Conservation (phyloP, 106 monocot species). For the Dendrobium nobile region DNA sequence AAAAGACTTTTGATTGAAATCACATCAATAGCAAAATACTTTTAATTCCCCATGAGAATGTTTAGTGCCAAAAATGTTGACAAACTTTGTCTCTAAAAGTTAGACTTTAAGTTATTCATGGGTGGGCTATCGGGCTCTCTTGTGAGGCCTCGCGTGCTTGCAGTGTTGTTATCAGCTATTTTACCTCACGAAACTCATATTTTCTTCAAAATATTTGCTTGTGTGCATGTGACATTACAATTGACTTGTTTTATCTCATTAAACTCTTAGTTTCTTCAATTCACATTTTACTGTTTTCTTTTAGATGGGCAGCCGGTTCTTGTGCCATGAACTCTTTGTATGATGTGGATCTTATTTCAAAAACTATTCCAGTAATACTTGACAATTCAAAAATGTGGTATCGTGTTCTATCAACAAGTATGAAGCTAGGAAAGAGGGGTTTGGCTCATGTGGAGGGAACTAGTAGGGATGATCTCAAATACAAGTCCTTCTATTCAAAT, state of each 20-base stretch:
- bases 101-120: no score
- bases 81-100: no score
- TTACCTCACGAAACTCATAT: no score
- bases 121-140: no score
- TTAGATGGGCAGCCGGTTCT: slow-evolving; percentile 81
- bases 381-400: slow-evolving; percentile 87
- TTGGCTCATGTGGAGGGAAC: slow-evolving; percentile 37
- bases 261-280: not conserved
- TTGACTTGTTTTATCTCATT: no score
- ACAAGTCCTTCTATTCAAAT: slow-evolving; percentile 41
- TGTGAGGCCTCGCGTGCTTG: no score
- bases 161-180: no score
- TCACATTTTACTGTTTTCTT: not conserved
- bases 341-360: slow-evolving; percentile 74
- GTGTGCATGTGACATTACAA: no score
- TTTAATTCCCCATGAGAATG: no score
- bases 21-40: no score
- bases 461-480: slow-evolving; percentile 56
- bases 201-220: not conserved
- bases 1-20: no score
- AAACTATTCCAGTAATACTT: slow-evolving; percentile 70
- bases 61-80: no score
- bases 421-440: slow-evolving; percentile 62
- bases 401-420: slow-evolving; percentile 54
- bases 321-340: slow-evolving; percentile 93